A percentile compares a stretch with the other conserved stretches of the same genome.
Evolutionary conservation across 2,329 filamentous ascomycete genomes (phyloP).

Genomic region (Mycosphaerella arachidis): DNA sequence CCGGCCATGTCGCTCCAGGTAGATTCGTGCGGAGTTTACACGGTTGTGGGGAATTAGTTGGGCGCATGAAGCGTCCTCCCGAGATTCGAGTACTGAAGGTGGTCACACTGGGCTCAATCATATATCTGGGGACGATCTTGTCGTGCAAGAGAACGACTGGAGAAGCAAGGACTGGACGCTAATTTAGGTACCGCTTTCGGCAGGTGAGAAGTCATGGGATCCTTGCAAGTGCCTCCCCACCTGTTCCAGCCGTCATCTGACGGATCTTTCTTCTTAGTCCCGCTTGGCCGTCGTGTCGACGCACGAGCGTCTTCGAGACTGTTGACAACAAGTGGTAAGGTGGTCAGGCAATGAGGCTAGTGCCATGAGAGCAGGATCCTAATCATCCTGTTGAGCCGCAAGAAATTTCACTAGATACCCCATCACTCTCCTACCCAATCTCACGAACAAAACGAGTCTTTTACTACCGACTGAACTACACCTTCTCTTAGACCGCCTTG

Average conservation of each 20-base stretch:
- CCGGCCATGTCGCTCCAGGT: slow-evolving; percentile 12
- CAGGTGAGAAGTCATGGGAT: not conserved
- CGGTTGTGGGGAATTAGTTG: not conserved
- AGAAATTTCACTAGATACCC: not conserved
- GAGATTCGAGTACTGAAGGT: not conserved
- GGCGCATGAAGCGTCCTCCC: not conserved
- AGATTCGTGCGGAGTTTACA: not conserved
- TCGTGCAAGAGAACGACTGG: not conserved
- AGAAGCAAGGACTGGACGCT: not conserved
- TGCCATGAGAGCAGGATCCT: not conserved
- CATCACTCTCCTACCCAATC: not conserved
- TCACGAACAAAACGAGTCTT: not conserved
- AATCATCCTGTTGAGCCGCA: not conserved
- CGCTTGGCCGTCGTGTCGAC: too few species aligned
- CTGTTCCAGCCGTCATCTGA: too few species aligned
- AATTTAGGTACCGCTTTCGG: not conserved
- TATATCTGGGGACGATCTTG: not conserved
- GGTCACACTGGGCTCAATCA: not conserved
- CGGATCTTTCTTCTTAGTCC: too few species aligned
- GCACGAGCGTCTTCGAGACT: too few species aligned
- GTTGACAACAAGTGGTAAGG: not conserved
- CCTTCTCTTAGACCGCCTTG: not conserved
- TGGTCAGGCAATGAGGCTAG: not conserved
- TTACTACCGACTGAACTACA: not conserved
- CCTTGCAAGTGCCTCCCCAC: too few species aligned